A percentile compares a stretch with the other conserved stretches of the same genome.
These are phyloP conservation scores for Fusarium compactum DNA, from an alignment of 2,329 filamentous ascomycete species.

Conservation along the genomic window DNA sequence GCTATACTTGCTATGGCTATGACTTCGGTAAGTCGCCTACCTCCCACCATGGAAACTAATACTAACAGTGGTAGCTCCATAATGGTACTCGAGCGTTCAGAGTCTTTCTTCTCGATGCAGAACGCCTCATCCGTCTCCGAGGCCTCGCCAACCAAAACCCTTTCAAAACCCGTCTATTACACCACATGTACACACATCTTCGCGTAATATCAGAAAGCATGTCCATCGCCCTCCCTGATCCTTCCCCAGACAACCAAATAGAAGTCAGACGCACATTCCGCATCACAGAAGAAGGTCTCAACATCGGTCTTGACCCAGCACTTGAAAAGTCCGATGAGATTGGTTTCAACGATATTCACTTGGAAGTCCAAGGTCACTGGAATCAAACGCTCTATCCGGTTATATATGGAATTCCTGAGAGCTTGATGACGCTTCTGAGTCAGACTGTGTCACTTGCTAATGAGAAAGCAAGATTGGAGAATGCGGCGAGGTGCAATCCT, in stretches of 20 bases:
- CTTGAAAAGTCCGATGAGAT: constrained; percentile 51
- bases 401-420: constrained; percentile 60
- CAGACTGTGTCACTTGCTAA: constrained; percentile 58
- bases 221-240: constrained; percentile 8
- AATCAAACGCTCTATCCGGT: constrained; percentile 57
- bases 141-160: constrained; percentile 56
- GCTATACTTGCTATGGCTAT: constrained; percentile 52
- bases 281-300: constrained; percentile 45
- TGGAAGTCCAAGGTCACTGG: constrained; percentile 56
- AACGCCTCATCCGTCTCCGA: constrained; percentile 55
- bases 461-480: constrained; percentile 53
- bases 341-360: constrained; percentile 59
- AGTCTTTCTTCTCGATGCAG: constrained; percentile 55
- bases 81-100: constrained; percentile 35
- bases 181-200: constrained; percentile 61
- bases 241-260: background rate
- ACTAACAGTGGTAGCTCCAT: constrained; percentile 29
- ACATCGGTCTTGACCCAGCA: constrained; percentile 46
- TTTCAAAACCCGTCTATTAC: constrained; percentile 57
- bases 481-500: constrained; percentile 37
- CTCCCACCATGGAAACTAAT: accelerated
- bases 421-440: constrained; percentile 56
- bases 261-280: constrained; percentile 45
- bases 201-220: constrained; percentile 60
- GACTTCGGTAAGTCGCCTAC: constrained; percentile 28